phyloP scores from a whole-genome alignment of 164 flowering plant genomes.

The Kalanchoe fedtschenkoi region DNA sequence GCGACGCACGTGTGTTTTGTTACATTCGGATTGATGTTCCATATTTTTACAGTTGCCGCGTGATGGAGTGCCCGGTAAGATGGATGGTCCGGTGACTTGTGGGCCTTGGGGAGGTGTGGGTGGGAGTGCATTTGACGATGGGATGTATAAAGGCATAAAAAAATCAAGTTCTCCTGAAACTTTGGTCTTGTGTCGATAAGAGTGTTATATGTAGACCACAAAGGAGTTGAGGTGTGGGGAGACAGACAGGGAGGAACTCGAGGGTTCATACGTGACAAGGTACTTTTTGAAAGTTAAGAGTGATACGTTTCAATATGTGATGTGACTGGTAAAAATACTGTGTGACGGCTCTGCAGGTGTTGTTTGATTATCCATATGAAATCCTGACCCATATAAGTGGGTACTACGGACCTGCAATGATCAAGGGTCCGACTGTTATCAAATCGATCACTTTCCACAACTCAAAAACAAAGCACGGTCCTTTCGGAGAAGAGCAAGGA shows the following conservation, averaged over 20 bases:
- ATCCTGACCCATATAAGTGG: conserved; percentile 62
- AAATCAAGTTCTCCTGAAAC: conserved; percentile 46
- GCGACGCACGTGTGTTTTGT: neutral
- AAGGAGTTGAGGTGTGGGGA: conserved; percentile 57
- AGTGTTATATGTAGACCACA: conserved; percentile 46
- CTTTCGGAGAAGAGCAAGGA: conserved; percentile 78
- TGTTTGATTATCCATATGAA: conserved; percentile 63
- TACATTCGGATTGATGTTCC: neutral
- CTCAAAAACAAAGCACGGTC: conserved; percentile 55
- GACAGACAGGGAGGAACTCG: conserved; percentile 65
- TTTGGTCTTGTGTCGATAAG: conserved; percentile 43
- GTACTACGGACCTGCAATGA: conserved; percentile 44
- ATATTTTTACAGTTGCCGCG: neutral
- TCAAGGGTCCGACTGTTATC: conserved; percentile 60
- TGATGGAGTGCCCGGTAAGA: conserved; percentile 11
- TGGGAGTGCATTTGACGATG: conserved; percentile 65
- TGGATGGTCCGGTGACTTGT: conserved; percentile 26
- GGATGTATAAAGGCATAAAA: conserved; percentile 48
- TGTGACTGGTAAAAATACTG: no score
- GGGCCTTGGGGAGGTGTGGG: conserved; percentile 95
- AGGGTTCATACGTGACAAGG: conserved; percentile 54
- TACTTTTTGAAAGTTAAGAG: no score
- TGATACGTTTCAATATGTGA: no score
- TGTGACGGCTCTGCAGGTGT: conserved; percentile 45
- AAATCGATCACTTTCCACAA: conserved; percentile 74